A percentile compares a stretch with the other conserved stretches of the same genome.
These are phyloP conservation scores for Coniferiporia weirii DNA, from an alignment of 1,284 basidiomycete genomes.

Conservation along the genomic window DNA sequence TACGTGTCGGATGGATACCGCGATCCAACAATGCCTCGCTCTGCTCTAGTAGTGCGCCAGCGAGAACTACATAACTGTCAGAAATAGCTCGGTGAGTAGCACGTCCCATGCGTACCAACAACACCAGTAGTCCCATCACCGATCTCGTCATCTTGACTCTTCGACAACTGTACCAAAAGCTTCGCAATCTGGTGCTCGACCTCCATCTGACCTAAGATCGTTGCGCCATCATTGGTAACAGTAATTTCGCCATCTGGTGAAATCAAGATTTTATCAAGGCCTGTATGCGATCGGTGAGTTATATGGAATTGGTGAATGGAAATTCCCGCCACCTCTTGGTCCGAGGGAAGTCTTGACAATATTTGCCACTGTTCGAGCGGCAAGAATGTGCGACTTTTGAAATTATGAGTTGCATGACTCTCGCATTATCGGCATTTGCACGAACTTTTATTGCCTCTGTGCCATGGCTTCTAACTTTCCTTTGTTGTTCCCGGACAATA, in stretches of 20 bases:
- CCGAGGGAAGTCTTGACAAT: conserved; percentile 95
- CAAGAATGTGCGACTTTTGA: conserved; percentile 85
- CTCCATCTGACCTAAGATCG: conserved; percentile 94
- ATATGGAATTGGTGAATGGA: neutral
- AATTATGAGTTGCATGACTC: conserved; percentile 15
- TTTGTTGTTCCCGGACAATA: conserved; percentile 93
- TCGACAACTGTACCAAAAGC: conserved; percentile 92
- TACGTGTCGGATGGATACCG: conserved; percentile 80
- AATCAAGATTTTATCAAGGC: conserved; percentile 98
- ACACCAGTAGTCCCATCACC: conserved; percentile 99
- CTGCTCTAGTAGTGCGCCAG: conserved; percentile 91
- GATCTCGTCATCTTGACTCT: conserved; percentile 99
- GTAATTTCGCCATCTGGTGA: conserved; percentile 98
- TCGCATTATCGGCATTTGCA: conserved; percentile 9
- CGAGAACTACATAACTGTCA: conserved; percentile 63
- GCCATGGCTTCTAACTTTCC: conserved; percentile 92
- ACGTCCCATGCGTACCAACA: conserved; percentile 64
- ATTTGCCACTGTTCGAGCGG: conserved; percentile 88
- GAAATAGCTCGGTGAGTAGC: neutral
- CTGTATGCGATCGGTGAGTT: conserved; percentile 34
- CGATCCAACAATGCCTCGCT: conserved; percentile 90
- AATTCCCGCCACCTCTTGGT: conserved; percentile 64
- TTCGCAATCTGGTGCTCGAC: conserved; percentile 99
- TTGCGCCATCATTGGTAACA: conserved; percentile 98
- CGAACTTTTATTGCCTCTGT: conserved; percentile 92